Evolutionary conservation across 306 rosid genomes (phyloP).

Genomic region (Lathyrus tuberosus): DNA sequence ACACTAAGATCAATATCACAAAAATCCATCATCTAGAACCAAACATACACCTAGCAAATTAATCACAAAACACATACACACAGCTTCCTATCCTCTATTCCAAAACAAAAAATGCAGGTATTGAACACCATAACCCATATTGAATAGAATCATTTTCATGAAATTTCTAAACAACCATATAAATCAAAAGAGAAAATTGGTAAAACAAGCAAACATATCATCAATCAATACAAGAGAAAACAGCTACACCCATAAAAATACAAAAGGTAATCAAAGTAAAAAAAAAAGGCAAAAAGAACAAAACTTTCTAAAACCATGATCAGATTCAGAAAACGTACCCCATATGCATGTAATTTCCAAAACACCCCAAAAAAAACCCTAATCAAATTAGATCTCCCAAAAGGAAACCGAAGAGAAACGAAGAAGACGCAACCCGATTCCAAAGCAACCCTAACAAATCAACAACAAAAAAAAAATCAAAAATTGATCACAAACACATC

Average conservation of each 20-base stretch:
- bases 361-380: conserved; percentile 29
- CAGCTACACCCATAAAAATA: conserved; percentile 10
- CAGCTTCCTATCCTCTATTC: neutral
- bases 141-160: conserved; percentile 8
- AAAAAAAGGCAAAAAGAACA: conserved; percentile 24
- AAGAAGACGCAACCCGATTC: conserved; percentile 36
- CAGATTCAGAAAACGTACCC: conserved; percentile 57
- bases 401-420: conserved; percentile 26
- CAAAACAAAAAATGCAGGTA: conserved; percentile 27
- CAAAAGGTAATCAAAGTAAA: conserved; percentile 12
- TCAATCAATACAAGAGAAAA: conserved; percentile 21
- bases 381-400: conserved; percentile 41
- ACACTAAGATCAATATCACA: neutral
- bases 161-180: conserved; percentile 10
- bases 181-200: conserved; percentile 7
- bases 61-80: neutral
- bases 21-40: neutral
- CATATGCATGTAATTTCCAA: conserved; percentile 50
- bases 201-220: neutral
- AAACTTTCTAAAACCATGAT: conserved; percentile 20
- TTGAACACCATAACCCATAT: conserved; percentile 17
- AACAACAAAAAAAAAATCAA: neutral
- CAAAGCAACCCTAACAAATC: conserved; percentile 43
- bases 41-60: neutral
- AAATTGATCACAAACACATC: neutral